Conservation (phyloP, 2,329 filamentous ascomycete species). For the Colletotrichum camelliae region DNA sequence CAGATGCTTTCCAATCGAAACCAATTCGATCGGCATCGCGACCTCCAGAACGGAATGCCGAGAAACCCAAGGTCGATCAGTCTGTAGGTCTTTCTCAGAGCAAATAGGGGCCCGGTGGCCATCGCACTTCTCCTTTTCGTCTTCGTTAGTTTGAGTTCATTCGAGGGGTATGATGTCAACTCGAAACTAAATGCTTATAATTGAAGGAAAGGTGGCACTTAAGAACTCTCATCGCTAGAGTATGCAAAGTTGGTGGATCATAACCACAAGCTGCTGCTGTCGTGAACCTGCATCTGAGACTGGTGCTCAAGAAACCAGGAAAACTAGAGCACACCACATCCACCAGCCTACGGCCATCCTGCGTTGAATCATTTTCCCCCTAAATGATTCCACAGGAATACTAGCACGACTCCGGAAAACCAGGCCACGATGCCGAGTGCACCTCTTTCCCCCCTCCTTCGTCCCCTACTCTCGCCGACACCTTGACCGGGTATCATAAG, state of each 20-base stretch:
- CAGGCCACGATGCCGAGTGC: too few species aligned
- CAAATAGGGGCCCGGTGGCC: neutral
- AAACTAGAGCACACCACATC: too few species aligned
- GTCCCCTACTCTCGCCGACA: too few species aligned
- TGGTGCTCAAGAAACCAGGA: too few species aligned
- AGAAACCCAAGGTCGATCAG: accelerated
- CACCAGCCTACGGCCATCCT: neutral
- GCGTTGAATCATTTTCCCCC: neutral
- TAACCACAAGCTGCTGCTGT: too few species aligned
- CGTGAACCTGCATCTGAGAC: too few species aligned
- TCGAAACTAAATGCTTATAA: neutral
- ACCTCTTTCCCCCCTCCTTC: too few species aligned
- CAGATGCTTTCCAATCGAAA: neutral
- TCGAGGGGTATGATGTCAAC: neutral
- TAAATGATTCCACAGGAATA: neutral
- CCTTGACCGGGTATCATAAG: too few species aligned
- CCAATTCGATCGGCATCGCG: accelerated
- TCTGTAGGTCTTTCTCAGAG: neutral
- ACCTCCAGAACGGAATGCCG: neutral
- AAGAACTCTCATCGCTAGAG: too few species aligned
- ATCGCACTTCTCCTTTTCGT: neutral
- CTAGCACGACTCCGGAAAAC: too few species aligned
- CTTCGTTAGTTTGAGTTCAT: accelerated
- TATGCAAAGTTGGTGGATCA: too few species aligned
- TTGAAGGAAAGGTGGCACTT: too few species aligned